phyloP scores from a whole-genome alignment of 768 basidiomycete species.

The Pseudohyphozyma bogoriensis region DNA sequence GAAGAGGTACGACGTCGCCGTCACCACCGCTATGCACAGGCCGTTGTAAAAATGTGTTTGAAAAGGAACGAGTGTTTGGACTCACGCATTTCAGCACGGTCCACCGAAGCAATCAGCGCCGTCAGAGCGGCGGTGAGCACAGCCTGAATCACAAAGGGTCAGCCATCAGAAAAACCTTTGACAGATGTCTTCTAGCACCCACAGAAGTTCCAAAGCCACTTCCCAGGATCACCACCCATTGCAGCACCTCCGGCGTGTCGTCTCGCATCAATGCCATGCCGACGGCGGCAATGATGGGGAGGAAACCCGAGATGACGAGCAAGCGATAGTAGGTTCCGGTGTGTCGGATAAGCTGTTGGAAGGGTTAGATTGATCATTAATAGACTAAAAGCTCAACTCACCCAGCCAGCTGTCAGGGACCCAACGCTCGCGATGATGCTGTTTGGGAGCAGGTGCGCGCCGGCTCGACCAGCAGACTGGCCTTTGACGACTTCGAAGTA shows the following conservation, averaged over 20 bases:
- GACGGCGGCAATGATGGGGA: slow-evolving; percentile 51
- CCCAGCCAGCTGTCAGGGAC: slow-evolving; percentile 81
- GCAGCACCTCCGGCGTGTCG: slow-evolving; percentile 34
- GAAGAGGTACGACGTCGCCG: slow-evolving; percentile 56
- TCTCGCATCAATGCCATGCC: slow-evolving; percentile 60
- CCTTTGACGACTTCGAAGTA: slow-evolving; percentile 77
- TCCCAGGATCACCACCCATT: slow-evolving; percentile 27
- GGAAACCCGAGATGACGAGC: slow-evolving; percentile 54
- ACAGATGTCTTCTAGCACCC: slow-evolving; percentile 16
- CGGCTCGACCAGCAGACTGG: neutral
- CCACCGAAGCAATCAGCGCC: slow-evolving; percentile 76
- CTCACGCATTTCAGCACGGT: too few relatives aligned
- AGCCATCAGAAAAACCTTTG: too few relatives aligned
- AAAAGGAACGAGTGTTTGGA: too few relatives aligned
- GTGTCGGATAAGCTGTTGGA: slow-evolving; percentile 32
- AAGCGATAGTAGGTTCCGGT: slow-evolving; percentile 78
- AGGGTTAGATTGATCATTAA: neutral
- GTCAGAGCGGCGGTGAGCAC: slow-evolving; percentile 42
- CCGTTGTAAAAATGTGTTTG: too few relatives aligned
- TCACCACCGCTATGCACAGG: slow-evolving; percentile 51
- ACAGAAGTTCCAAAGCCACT: slow-evolving; percentile 27
- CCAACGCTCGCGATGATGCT: slow-evolving; percentile 76
- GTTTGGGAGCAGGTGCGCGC: slow-evolving; percentile 69
- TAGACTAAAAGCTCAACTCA: slow-evolving; percentile 41
- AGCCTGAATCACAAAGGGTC: neutral